A percentile compares a stretch with the other conserved stretches of the same genome.
Evolutionary conservation across 148 eudicot species (phyloP).

Genomic region (Diospyros kaki): DNA sequence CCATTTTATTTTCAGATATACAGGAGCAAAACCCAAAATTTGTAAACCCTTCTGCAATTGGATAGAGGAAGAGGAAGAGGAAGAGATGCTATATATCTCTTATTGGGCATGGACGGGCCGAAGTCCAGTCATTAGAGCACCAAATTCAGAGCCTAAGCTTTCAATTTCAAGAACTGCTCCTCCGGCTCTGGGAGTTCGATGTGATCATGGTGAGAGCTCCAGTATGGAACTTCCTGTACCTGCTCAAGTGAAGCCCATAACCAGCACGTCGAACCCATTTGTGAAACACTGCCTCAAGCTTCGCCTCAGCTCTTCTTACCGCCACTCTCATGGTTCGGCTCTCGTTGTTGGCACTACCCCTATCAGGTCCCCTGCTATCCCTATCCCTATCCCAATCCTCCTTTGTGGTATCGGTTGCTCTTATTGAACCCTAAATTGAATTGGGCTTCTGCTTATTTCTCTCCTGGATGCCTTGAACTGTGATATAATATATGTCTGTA

Average conservation of each 20-base stretch:
- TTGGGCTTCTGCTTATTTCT: neutral
- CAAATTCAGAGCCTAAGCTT: slow-evolving; percentile 9
- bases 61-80: neutral
- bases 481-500: neutral
- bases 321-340: slow-evolving; percentile 60
- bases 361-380: slow-evolving; percentile 40
- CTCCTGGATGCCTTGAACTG: neutral
- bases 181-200: neutral
- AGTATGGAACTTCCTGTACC: slow-evolving; percentile 18
- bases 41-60: no score
- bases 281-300: slow-evolving; percentile 91
- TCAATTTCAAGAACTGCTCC: slow-evolving; percentile 10
- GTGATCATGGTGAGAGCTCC: slow-evolving; percentile 5
- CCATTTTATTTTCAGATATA: no score
- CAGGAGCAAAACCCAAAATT: no score
- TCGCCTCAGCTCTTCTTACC: slow-evolving; percentile 81
- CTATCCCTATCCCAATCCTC: neutral
- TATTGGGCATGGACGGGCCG: slow-evolving; percentile 13
- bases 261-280: slow-evolving; percentile 83
- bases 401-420: neutral
- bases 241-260: slow-evolving; percentile 41
- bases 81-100: slow-evolving; percentile 10
- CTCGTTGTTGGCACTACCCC: slow-evolving; percentile 71
- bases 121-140: slow-evolving; percentile 1
- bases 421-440: neutral